Conservation (phyloP, 768 basidiomycete species). For the Clitopilus passeckerianus region DNA sequence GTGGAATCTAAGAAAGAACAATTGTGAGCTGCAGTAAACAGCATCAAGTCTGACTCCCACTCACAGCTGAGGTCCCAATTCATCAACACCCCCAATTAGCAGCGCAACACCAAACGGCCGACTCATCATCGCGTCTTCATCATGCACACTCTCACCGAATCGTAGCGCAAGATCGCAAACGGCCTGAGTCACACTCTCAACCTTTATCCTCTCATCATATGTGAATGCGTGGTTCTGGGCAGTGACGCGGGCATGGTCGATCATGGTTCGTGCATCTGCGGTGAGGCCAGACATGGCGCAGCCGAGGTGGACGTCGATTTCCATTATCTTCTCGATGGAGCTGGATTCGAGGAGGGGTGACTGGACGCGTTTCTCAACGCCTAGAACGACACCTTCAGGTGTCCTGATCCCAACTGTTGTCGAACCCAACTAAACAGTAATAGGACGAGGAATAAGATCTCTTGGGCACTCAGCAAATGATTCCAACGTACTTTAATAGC, state of each 20-base stretch:
- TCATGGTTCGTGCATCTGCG: conserved; percentile 98
- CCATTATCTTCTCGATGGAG: conserved; percentile 99
- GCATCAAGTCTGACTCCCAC: conserved; percentile 21
- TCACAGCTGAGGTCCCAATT: conserved; percentile 92
- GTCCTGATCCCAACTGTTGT: conserved; percentile 97
- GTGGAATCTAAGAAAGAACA: conserved; percentile 64
- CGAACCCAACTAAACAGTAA: conserved; percentile 82
- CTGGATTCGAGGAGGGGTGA: conserved; percentile 92
- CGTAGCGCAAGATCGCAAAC: conserved; percentile 95
- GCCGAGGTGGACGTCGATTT: conserved; percentile 94
- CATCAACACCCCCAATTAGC: conserved; percentile 95
- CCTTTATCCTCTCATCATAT: conserved; percentile 94
- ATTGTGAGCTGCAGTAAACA: not conserved
- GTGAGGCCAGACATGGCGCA: conserved; percentile 98
- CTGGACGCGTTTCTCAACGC: conserved; percentile 97
- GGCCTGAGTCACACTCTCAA: conserved; percentile 97
- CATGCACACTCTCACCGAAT: conserved; percentile 98
- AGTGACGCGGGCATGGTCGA: conserved; percentile 98
- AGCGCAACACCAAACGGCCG: conserved; percentile 97
- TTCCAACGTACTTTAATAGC: conserved; percentile 78
- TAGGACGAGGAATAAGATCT: not conserved
- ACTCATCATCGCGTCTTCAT: conserved; percentile 99
- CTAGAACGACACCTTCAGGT: conserved; percentile 85
- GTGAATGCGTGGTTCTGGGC: conserved; percentile 94
- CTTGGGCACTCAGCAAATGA: not conserved